These are phyloP conservation scores for Cryomyces minteri DNA, from an alignment of 495 filamentous ascomycete species.

Conservation along the genomic window DNA sequence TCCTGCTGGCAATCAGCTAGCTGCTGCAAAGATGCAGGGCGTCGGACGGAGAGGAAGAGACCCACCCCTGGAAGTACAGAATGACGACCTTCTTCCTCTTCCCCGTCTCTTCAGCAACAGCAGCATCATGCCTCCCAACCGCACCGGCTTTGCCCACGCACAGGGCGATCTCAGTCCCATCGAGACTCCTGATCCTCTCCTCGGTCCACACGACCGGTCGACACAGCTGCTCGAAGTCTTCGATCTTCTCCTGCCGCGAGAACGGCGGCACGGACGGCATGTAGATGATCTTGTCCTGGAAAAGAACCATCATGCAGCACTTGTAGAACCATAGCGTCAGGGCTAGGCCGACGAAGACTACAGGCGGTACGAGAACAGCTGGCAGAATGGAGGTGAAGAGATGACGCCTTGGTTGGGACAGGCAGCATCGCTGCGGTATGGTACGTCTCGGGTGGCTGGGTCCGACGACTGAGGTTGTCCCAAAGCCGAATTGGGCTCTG, in stretches of 20 bases:
- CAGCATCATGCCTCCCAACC: neutral
- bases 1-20: slow-evolving; percentile 18
- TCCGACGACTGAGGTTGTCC: neutral
- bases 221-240: slow-evolving; percentile 38
- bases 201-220: slow-evolving; percentile 44
- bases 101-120: neutral
- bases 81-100: slow-evolving; percentile 21
- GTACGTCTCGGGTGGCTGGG: neutral
- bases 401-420: neutral
- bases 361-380: slow-evolving; percentile 39
- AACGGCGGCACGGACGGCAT: slow-evolving; percentile 54
- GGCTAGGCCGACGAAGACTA: slow-evolving; percentile 46
- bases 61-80: slow-evolving; percentile 40
- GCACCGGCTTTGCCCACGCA: slow-evolving; percentile 26
- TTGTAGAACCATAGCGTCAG: slow-evolving; percentile 59
- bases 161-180: slow-evolving; percentile 41
- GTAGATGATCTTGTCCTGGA: slow-evolving; percentile 77
- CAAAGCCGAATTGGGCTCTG: neutral
- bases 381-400: slow-evolving; percentile 22
- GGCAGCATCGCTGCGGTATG: neutral
- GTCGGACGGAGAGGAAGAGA: neutral
- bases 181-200: slow-evolving; percentile 28
- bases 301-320: slow-evolving; percentile 59
- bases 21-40: slow-evolving; percentile 2
- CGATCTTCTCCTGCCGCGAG: slow-evolving; percentile 36